Conservation (phyloP, 345 rosid genomes). For the Excoecaria agallocha region DNA sequence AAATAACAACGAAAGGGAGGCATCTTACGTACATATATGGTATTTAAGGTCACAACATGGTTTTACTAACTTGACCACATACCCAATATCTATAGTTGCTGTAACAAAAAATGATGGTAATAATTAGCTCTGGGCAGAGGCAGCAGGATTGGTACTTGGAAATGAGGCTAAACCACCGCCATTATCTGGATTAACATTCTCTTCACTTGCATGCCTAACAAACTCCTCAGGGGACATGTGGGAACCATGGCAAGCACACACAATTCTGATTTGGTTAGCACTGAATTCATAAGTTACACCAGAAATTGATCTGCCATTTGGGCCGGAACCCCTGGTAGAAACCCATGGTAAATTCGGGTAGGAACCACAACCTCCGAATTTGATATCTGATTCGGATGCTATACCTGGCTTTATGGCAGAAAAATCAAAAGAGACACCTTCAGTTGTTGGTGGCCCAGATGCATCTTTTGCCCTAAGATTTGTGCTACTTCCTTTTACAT, state of each 20-base stretch:
- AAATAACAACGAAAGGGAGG: conserved; percentile 5
- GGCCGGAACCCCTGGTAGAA: conserved; percentile 81
- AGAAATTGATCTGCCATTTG: conserved; percentile 78
- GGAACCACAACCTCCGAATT: conserved; percentile 89
- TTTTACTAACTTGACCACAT: conserved; percentile 1
- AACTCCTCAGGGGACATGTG: conserved; percentile 97
- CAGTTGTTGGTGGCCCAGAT: conserved; percentile 47
- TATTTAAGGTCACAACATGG: conserved; percentile 6
- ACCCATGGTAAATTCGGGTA: conserved; percentile 94
- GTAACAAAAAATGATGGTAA: background rate
- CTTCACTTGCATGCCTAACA: conserved; percentile 81
- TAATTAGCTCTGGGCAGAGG: conserved; percentile 73
- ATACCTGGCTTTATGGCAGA: conserved; percentile 88
- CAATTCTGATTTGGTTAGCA: conserved; percentile 70
- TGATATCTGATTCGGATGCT: conserved; percentile 69
- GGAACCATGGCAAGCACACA: conserved; percentile 91
- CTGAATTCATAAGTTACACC: conserved; percentile 85
- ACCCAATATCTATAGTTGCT: conserved; percentile 6
- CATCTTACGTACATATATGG: background rate
- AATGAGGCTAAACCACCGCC: conserved; percentile 44
- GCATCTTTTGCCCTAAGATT: conserved; percentile 37
- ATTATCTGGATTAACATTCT: conserved; percentile 47
- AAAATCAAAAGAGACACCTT: conserved; percentile 53
- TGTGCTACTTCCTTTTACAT: conserved; percentile 38
- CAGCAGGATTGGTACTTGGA: conserved; percentile 56